Percentiles rank a stretch among this genome's conserved stretches.
phyloP scores from a whole-genome alignment of 768 basidiomycete genomes.

The Leccinellum rugosiceps region DNA sequence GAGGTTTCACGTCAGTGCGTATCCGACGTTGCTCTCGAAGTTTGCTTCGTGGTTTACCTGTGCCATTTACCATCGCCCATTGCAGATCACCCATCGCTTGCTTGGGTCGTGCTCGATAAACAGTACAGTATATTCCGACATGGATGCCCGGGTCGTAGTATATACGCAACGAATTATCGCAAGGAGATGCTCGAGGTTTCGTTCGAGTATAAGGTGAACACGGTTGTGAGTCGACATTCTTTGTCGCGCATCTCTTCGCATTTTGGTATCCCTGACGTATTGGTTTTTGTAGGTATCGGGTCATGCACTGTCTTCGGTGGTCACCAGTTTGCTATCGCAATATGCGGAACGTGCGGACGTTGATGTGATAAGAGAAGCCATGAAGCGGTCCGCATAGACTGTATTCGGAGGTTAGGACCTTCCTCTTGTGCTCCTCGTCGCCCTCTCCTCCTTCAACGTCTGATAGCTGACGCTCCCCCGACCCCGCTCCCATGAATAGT shows the following conservation, averaged over 20 bases:
- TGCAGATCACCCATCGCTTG: no score
- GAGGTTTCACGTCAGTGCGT: slow-evolving; percentile 2
- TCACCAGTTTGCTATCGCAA: neutral
- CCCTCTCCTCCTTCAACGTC: no score
- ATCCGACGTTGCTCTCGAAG: no score
- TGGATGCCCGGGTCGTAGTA: slow-evolving; percentile 5
- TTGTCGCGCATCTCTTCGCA: neutral
- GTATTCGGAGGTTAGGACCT: slow-evolving; percentile 1
- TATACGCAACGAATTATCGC: slow-evolving; percentile 1
- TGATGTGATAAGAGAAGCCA: neutral
- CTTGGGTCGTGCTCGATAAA: neutral
- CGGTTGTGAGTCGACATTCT: neutral
- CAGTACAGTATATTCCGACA: slow-evolving; percentile 7
- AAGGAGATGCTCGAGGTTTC: slow-evolving; percentile 17
- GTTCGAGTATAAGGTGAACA: neutral
- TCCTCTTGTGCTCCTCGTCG: no score
- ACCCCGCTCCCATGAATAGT: no score
- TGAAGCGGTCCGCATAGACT: neutral
- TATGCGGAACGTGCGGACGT: neutral
- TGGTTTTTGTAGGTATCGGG: neutral
- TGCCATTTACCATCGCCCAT: no score
- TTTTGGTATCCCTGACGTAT: neutral
- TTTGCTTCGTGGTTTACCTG: neutral
- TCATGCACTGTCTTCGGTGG: neutral
- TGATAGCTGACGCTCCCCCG: no score